Percentiles rank a stretch among this genome's conserved stretches.
Conservation (phyloP, 192 early-diverging fungal genomes). For the Entomortierella lignicola region DNA sequence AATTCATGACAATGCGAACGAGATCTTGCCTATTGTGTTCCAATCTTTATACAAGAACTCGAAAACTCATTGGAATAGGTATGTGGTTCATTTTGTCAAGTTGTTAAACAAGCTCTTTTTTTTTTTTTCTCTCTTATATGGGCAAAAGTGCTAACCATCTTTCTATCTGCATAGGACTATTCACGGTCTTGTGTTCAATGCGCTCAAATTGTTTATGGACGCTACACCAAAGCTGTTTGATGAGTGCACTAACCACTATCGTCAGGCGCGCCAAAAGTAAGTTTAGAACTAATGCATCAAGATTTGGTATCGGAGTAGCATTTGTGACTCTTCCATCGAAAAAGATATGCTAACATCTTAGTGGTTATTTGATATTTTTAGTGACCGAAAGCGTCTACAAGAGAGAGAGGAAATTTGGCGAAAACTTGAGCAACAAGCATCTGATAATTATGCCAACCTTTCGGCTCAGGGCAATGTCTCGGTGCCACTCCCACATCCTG, state of each 20-base stretch:
- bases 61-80: constrained; percentile 98
- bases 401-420: constrained; percentile 87
- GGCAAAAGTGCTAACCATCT: neutral
- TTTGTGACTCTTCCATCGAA: too few relatives aligned
- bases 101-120: too few relatives aligned
- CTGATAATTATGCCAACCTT: constrained; percentile 51
- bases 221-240: constrained; percentile 97
- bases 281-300: constrained; percentile 16
- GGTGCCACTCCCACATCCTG: constrained; percentile 12
- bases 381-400: constrained; percentile 84
- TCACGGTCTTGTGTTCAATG: constrained; percentile 96
- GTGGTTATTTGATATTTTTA: constrained; percentile 32
- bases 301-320: neutral
- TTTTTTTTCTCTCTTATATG: too few relatives aligned
- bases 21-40: constrained; percentile 96
- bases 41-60: constrained; percentile 94
- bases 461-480: constrained; percentile 41
- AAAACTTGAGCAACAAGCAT: constrained; percentile 70
- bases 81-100: neutral
- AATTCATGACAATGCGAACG: constrained; percentile 91
- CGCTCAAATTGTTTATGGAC: constrained; percentile 97
- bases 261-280: constrained; percentile 87
- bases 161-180: constrained; percentile 76
- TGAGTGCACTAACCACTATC: constrained; percentile 94
- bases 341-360: too few relatives aligned